Evolutionary conservation across 2,329 filamentous ascomycete genomes (phyloP), one percentile per base, ranked within the genome.

Genomic region (Eutypa lata): DNA sequence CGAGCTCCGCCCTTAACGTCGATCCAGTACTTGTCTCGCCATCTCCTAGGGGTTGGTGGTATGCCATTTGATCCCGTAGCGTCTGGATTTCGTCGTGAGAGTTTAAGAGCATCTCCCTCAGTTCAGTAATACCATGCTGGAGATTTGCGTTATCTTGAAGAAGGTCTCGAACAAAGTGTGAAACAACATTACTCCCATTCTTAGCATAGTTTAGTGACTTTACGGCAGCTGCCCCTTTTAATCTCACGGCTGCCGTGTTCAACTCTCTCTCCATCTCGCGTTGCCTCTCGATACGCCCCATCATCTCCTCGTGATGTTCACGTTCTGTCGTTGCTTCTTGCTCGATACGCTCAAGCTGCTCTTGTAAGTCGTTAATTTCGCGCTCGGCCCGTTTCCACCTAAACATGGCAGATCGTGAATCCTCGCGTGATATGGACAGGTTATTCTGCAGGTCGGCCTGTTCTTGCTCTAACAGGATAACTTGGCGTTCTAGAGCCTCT

Each of bases 81-180:
- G 82, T 83, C 67, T 96, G 91, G 3, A 97, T 94, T 71, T 99
- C 93, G 63, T 96, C 90, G 65, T 97, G 96, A 3, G 93, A 96
- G 67, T 84, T 91, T 64, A 91, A 82, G 21, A 99, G 79, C 84
- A 99, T 87, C 67, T 96, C 92, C 18, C 92, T 82, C 47, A 99
- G 75, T 73, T 99, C 94, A 49, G 92, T 84, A 54, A 97, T 95
- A 16, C 91, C 91, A 57, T 94, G 81, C 69, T 99, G 94, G 44
- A 99, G 76, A 61, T 91, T 96, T 10, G 92, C 91, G 66, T 99
- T 99, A 69, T 99, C 94, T 64, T 96, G 88, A 18, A 99, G 77
- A 52, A 99, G 89, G 68, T 97, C 94, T 61, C 92, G 91, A 52
- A 99, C 94, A 62, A 99, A 97, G 66, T 95, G 90, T 19, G 90